Percentiles rank a stretch among this genome's conserved stretches.
phyloP scores from a whole-genome alignment of 306 rosid species.

The Trifolium subterraneum region DNA sequence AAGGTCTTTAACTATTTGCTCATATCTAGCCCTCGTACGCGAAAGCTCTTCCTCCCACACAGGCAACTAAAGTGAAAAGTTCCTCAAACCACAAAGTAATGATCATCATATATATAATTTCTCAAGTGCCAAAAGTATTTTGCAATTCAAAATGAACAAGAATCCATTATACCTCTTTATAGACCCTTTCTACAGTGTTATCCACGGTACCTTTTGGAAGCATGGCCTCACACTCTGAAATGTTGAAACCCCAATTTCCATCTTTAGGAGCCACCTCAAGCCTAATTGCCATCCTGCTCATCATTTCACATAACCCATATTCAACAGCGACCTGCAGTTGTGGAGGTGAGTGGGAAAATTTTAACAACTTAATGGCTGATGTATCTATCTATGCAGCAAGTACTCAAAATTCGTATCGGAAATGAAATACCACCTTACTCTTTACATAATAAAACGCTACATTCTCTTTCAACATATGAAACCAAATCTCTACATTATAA shows the following conservation, averaged over 20 bases:
- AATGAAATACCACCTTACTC: no score
- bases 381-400: background rate
- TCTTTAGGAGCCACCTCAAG: conserved; percentile 63
- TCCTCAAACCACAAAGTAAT: conserved; percentile 32
- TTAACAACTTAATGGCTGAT: background rate
- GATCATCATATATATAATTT: conserved; percentile 4
- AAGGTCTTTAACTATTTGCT: conserved; percentile 62
- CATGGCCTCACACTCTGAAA: conserved; percentile 72
- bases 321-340: conserved; percentile 76
- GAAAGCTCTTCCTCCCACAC: conserved; percentile 63
- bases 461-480: no score
- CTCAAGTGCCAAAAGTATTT: background rate
- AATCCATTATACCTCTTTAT: conserved; percentile 62
- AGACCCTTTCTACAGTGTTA: conserved; percentile 54
- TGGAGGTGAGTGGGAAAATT: background rate
- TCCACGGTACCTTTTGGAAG: conserved; percentile 80
- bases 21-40: conserved; percentile 63
- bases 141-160: background rate
- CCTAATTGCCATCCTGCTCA: conserved; percentile 66
- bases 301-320: conserved; percentile 88
- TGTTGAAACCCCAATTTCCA: conserved; percentile 72
- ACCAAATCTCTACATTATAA: no score
- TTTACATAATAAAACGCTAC: no score
- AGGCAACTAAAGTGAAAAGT: conserved; percentile 61
- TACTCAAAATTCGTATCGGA: background rate